A percentile compares a stretch with the other conserved stretches of the same genome.
These are phyloP conservation scores for Arabidopsis suecica DNA, from an alignment of 345 rosid genomes.

Conservation along the genomic window DNA sequence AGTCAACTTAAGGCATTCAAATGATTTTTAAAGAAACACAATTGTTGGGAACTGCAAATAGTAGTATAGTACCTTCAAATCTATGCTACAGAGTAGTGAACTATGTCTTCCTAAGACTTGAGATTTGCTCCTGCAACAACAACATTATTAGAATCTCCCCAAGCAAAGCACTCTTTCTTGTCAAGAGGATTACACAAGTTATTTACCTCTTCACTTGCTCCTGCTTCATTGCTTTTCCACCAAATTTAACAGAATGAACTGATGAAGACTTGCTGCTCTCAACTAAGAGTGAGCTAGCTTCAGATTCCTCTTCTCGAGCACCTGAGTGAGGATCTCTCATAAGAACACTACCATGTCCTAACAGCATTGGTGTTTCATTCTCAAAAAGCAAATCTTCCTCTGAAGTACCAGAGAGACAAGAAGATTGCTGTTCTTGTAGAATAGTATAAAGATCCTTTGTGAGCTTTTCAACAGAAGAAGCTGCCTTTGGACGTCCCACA, in stretches of 20 bases:
- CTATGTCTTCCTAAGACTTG: slow-evolving; percentile 62
- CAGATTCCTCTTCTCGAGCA: slow-evolving; percentile 93
- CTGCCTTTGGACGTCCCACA: slow-evolving; percentile 82
- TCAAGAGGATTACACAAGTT: not conserved
- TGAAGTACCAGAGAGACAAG: slow-evolving; percentile 82
- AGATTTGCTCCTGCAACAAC: slow-evolving; percentile 68
- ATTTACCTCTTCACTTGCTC: slow-evolving; percentile 72
- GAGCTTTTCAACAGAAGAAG: slow-evolving; percentile 90
- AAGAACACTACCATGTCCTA: slow-evolving; percentile 95
- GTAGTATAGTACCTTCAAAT: slow-evolving; percentile 70
- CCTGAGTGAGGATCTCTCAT: slow-evolving; percentile 79
- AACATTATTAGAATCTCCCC: slow-evolving; percentile 15
- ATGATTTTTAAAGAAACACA: not conserved
- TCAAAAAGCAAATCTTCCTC: slow-evolving; percentile 93
- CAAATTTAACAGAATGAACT: slow-evolving; percentile 35
- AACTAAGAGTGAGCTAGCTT: slow-evolving; percentile 92
- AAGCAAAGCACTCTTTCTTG: slow-evolving; percentile 1
- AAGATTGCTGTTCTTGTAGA: slow-evolving; percentile 94
- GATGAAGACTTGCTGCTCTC: slow-evolving; percentile 60
- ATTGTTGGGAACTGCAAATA: slow-evolving; percentile 4
- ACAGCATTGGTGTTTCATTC: slow-evolving; percentile 86
- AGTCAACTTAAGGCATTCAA: not conserved
- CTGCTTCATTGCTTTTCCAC: slow-evolving; percentile 45
- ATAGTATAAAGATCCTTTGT: slow-evolving; percentile 85
- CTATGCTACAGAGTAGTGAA: slow-evolving; percentile 71